Percentiles rank a stretch among this genome's conserved stretches.
Conservation (phyloP, 108 stramenopile species). For the Cyclotella baltica region DNA sequence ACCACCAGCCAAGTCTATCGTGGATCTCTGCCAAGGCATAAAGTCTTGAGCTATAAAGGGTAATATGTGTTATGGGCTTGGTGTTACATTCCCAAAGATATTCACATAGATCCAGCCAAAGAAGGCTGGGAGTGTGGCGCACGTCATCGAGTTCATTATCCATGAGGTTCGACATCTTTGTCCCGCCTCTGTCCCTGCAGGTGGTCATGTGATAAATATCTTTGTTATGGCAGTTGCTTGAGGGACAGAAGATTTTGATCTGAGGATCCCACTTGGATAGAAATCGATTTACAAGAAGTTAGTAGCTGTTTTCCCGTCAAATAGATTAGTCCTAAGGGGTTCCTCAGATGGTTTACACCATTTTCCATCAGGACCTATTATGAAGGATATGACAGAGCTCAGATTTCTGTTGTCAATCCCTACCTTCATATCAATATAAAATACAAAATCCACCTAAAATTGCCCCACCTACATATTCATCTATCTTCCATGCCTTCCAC, state of each 20-base stretch:
- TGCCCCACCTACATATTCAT: too few relatives aligned
- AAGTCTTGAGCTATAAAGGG: not conserved
- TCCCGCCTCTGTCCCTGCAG: too few relatives aligned
- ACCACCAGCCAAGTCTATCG: not conserved
- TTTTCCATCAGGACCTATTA: too few relatives aligned
- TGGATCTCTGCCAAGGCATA: not conserved
- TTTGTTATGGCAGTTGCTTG: not conserved
- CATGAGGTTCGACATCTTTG: not conserved
- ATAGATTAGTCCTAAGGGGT: too few relatives aligned
- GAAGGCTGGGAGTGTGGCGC: not conserved
- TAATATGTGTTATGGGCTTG: not conserved
- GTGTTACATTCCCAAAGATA: not conserved
- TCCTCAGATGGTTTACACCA: too few relatives aligned
- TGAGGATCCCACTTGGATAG: not conserved
- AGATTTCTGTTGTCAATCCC: too few relatives aligned
- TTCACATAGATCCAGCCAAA: not conserved
- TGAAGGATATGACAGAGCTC: too few relatives aligned
- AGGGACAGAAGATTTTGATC: not conserved
- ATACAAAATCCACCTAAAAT: too few relatives aligned
- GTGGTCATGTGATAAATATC: not conserved
- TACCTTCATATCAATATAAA: too few relatives aligned
- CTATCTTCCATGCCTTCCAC: too few relatives aligned
- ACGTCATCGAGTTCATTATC: not conserved
- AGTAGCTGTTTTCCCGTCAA: too few relatives aligned
- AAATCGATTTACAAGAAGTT: not conserved